Conservation (phyloP, 805 yeast species). For the Candida pseudoglaebosa region DNA sequence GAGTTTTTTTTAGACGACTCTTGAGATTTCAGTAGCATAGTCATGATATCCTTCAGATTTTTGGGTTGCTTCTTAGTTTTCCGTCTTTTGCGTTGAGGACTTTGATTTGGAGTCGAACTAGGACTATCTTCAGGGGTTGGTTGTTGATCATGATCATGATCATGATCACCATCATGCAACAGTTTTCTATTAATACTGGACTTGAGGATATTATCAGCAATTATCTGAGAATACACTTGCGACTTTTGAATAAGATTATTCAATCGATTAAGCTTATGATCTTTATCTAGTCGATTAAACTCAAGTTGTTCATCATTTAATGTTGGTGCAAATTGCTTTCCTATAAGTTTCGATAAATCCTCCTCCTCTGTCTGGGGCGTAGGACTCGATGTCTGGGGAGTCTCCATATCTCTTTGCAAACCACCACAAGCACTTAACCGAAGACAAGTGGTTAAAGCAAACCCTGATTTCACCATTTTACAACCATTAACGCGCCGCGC, state of each 20-base stretch:
- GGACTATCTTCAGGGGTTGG: constrained; percentile 16
- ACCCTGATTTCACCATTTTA: too few relatives aligned
- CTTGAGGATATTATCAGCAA: constrained; percentile 70
- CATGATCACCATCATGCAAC: too few relatives aligned
- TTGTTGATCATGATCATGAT: constrained; percentile 8
- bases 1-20: constrained; percentile 12
- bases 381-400: neutral
- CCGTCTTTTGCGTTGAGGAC: constrained; percentile 10
- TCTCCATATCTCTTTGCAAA: neutral
- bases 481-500: too few relatives aligned
- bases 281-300: constrained; percentile 45
- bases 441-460: too few relatives aligned
- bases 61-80: constrained; percentile 8
- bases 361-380: constrained; percentile 3
- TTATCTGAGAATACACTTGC: constrained; percentile 80
- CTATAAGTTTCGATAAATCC: constrained; percentile 4
- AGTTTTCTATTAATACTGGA: constrained; percentile 31
- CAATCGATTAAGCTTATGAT: constrained; percentile 60
- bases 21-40: constrained; percentile 16
- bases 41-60: constrained; percentile 13
- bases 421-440: too few relatives aligned
- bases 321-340: neutral
- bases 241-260: constrained; percentile 80
- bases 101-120: constrained; percentile 17
- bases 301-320: constrained; percentile 28